A percentile compares a stretch with the other conserved stretches of the same genome.
Conservation (phyloP, 2,329 filamentous ascomycete species). For the Helicocarpus griseus region DNA sequence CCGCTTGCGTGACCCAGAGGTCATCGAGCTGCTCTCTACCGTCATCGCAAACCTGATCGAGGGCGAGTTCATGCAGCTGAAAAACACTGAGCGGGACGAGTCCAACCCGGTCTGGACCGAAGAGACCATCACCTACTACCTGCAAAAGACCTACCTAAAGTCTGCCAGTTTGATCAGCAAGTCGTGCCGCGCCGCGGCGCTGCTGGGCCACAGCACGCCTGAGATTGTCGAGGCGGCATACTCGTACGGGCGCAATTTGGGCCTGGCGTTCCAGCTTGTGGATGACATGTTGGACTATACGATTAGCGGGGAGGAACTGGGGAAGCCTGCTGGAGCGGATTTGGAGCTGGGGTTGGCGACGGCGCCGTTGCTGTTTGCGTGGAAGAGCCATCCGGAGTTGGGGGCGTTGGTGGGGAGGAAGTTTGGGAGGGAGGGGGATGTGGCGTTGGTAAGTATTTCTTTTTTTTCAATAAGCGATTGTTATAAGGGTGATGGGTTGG, state of each 20-base stretch:
- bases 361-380: slow-evolving; percentile 87
- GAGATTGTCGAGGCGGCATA: slow-evolving; percentile 87
- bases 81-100: slow-evolving; percentile 89
- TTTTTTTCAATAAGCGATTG: neutral
- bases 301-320: slow-evolving; percentile 69
- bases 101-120: slow-evolving; percentile 75
- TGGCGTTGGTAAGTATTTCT: slow-evolving; percentile 57
- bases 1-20: slow-evolving; percentile 81
- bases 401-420: slow-evolving; percentile 85
- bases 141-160: slow-evolving; percentile 98
- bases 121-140: slow-evolving; percentile 82
- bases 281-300: slow-evolving; percentile 99
- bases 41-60: slow-evolving; percentile 97
- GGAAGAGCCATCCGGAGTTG: slow-evolving; percentile 78
- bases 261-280: slow-evolving; percentile 91
- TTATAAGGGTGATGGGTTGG: neutral
- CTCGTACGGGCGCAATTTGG: slow-evolving; percentile 83
- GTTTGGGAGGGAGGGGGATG: slow-evolving; percentile 75
- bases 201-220: slow-evolving; percentile 67
- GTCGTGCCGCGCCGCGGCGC: slow-evolving; percentile 78
- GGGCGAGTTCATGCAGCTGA: slow-evolving; percentile 98
- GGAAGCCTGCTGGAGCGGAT: slow-evolving; percentile 91
- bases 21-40: slow-evolving; percentile 86
- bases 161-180: slow-evolving; percentile 94
- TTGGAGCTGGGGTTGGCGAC: slow-evolving; percentile 88